Percentiles rank a stretch among this genome's conserved stretches.
Evolutionary conservation across 495 filamentous ascomycete genomes (phyloP).

Genomic region (Cladorrhinum samala): DNA sequence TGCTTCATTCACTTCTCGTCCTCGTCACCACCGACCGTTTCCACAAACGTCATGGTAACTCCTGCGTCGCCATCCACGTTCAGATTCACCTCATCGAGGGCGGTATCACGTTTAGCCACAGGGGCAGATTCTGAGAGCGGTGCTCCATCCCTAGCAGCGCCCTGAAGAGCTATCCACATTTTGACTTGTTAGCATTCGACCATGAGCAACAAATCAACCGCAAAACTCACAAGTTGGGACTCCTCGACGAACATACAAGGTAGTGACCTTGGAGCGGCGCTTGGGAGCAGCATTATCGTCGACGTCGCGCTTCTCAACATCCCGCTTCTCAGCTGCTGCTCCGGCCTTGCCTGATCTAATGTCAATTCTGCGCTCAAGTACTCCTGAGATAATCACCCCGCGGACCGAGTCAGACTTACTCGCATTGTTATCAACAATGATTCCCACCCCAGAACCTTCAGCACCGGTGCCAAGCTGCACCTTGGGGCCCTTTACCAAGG

Average conservation of each 20-base stretch:
- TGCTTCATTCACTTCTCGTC: slow-evolving; percentile 17
- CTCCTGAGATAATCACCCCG: too few relatives aligned
- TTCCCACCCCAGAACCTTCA: slow-evolving; percentile 44
- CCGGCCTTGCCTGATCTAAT: neutral
- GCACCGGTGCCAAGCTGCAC: slow-evolving; percentile 43
- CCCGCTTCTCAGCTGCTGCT: slow-evolving; percentile 22
- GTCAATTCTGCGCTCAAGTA: neutral
- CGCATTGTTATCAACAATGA: slow-evolving; percentile 39
- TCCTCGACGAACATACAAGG: slow-evolving; percentile 44
- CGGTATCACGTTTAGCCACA: slow-evolving; percentile 23
- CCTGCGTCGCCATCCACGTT: slow-evolving; percentile 43
- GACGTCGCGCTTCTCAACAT: slow-evolving; percentile 25
- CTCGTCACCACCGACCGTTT: slow-evolving; percentile 35
- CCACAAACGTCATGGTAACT: slow-evolving; percentile 46
- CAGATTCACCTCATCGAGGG: slow-evolving; percentile 43
- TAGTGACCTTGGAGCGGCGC: slow-evolving; percentile 41
- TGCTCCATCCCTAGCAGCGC: neutral
- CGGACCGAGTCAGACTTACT: slow-evolving; percentile 11
- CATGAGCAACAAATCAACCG: slow-evolving; percentile 5
- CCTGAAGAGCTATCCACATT: slow-evolving; percentile 5
- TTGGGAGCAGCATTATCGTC: slow-evolving; percentile 23
- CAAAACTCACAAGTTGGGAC: slow-evolving; percentile 36
- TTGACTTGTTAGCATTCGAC: slow-evolving; percentile 4
- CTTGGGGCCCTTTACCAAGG: slow-evolving; percentile 39
- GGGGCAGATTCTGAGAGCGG: slow-evolving; percentile 31